Conservation (phyloP, 305 asterid genomes). For the Ajuga reptans region DNA sequence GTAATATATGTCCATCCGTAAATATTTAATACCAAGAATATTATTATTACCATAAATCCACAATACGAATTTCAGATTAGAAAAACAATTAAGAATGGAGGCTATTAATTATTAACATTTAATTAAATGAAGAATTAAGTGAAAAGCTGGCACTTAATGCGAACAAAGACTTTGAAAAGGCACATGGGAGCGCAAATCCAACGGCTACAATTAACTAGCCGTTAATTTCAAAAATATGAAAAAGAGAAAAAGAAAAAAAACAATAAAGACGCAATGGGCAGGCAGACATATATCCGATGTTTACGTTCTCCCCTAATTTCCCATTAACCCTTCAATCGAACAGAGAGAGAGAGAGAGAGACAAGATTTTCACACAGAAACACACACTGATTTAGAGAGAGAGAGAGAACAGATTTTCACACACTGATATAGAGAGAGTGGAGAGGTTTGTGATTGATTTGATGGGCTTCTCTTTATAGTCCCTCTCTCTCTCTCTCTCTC, state of each 20-base stretch:
- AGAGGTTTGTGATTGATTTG: slow-evolving; percentile 21
- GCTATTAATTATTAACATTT: background rate
- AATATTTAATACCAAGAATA: background rate
- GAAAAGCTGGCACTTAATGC: slow-evolving; percentile 8
- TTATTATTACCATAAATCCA: background rate
- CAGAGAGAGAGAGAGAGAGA: slow-evolving; percentile 2
- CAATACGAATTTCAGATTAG: background rate
- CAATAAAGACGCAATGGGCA: slow-evolving; percentile 11
- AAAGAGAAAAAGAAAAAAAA: background rate
- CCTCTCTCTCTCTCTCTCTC: slow-evolving; percentile 17
- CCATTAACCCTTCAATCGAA: slow-evolving; percentile 8
- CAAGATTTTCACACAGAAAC: slow-evolving; percentile 2
- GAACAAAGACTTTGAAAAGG: slow-evolving; percentile 10
- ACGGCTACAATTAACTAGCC: slow-evolving; percentile 61
- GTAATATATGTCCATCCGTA: background rate
- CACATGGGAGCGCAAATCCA: slow-evolving; percentile 26
- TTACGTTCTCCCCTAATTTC: slow-evolving; percentile 30
- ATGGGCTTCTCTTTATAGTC: slow-evolving; percentile 31
- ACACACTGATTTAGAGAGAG: background rate
- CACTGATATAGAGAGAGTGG: slow-evolving; percentile 16
- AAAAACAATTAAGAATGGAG: background rate
- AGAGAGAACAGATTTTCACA: slow-evolving; percentile 3
- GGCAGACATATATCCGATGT: slow-evolving; percentile 41
- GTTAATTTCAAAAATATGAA: slow-evolving; percentile 54
- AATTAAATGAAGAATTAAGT: slow-evolving; percentile 5